Evolutionary conservation across 1,139 yeast genomes (phyloP), one percentile per base, ranked within the genome.

Genomic region (Debaryomyces sp.): DNA sequence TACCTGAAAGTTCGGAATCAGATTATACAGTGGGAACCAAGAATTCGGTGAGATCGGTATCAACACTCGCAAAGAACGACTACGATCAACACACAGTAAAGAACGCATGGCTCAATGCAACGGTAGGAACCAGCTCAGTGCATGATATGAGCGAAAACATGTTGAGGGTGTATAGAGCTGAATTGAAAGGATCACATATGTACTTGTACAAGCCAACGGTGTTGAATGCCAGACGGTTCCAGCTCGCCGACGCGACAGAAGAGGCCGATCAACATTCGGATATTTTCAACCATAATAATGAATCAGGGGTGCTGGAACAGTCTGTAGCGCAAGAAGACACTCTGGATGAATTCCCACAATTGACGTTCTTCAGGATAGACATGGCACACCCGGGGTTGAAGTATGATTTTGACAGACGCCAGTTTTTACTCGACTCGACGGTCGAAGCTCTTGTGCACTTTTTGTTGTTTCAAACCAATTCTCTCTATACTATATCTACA

Each of bases 391-490:
- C 96, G 1, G 84, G 83, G 39, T 68, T 90, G 36, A 73, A 71
- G 34, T 68, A 82, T 52, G 89, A 86, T 59, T 68, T 71, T 33
- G 67, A 71, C 4, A 49, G 48, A 50, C 77, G 49, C 71, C 79
- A 45, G 56, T 64, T 68, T 44, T 41, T 47, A 18, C 32, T 36
- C 9, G 47, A 32, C 18, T 44, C 54, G 2, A 63, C 89, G 1
- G 63, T 83, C 15, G 96, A 89, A 62, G 80, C 91, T 37, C 73
- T 90, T 38, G 79, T 91, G 51, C 97, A 90, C 64, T 81, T 88
- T 9, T 71, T 88, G 30, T 65, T 89, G 6, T 89, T 89, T 66
- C 59, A 61, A 33, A 51, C 58, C 27, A 63, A 64, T 45, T 45
- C 54, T 7, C 42, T 46, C 1, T 57, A 54, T 41, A 34, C 50